Evolutionary conservation across 2,329 filamentous ascomycete genomes (phyloP).

Genomic region (Penicillium sp.): DNA sequence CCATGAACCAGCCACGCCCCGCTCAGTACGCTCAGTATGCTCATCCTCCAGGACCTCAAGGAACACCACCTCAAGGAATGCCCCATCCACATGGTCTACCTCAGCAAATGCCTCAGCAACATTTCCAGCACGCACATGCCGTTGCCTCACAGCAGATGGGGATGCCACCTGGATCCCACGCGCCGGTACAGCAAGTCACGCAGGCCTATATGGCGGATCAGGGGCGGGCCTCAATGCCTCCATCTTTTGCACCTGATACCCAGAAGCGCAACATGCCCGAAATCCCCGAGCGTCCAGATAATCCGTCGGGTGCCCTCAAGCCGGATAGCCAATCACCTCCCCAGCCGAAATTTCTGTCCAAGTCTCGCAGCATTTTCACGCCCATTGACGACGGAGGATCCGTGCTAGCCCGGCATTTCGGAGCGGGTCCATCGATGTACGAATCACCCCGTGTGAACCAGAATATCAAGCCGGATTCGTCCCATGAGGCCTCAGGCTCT

Average conservation of each 20-base stretch:
- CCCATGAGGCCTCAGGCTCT: conserved; percentile 55
- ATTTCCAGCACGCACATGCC: conserved; percentile 34
- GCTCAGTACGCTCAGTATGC: conserved; percentile 42
- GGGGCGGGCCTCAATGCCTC: conserved; percentile 69
- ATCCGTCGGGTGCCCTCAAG: conserved; percentile 44
- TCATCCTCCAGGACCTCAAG: conserved; percentile 41
- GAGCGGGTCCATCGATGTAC: conserved; percentile 60
- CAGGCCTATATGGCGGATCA: conserved; percentile 76
- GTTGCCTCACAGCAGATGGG: conserved; percentile 29
- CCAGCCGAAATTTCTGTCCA: conserved; percentile 65
- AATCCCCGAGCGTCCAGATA: conserved; percentile 58
- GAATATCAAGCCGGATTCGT: conserved; percentile 36
- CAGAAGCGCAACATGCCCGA: conserved; percentile 40
- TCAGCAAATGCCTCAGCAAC: conserved; percentile 34
- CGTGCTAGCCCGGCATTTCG: conserved; percentile 80
- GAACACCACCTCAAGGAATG: conserved; percentile 28
- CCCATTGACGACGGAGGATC: conserved; percentile 93
- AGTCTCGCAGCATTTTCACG: conserved; percentile 92
- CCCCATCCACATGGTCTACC: conserved; percentile 25
- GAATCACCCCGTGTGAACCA: conserved; percentile 46
- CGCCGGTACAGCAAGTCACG: conserved; percentile 54
- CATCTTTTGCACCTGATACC: conserved; percentile 63
- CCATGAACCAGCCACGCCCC: conserved; percentile 49
- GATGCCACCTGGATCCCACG: conserved; percentile 40
- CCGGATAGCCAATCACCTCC: conserved; percentile 48